A percentile compares a stretch with the other conserved stretches of the same genome.
These are phyloP conservation scores for Firmiana major DNA, from an alignment of 345 rosid genomes.

Conservation along the genomic window DNA sequence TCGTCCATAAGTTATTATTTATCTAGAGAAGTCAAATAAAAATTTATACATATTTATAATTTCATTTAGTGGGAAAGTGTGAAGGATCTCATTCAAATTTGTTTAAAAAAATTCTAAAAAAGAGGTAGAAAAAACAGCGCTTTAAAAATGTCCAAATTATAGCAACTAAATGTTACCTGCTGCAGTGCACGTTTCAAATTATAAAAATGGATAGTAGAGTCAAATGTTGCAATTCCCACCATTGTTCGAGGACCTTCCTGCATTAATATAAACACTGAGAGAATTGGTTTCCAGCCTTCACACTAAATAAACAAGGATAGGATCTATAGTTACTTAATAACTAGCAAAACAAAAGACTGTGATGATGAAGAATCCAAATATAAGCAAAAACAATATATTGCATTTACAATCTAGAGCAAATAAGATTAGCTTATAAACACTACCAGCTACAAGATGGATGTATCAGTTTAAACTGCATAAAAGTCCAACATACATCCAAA, in stretches of 20 bases:
- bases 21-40: not conserved
- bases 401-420: not conserved
- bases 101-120: not conserved
- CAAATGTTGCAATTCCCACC: conserved; percentile 97
- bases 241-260: conserved; percentile 97
- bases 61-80: not conserved
- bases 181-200: conserved; percentile 84
- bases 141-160: not conserved
- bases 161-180: conserved; percentile 38
- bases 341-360: not conserved
- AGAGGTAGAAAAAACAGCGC: not conserved
- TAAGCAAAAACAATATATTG: not conserved
- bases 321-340: not conserved
- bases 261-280: conserved; percentile 16
- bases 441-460: not conserved
- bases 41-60: not conserved
- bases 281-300: not conserved
- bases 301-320: conserved; percentile 1
- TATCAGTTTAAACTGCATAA: not conserved
- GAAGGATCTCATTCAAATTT: not conserved
- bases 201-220: conserved; percentile 89
- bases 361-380: conserved; percentile 1
- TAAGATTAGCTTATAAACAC: not conserved
- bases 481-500: not conserved
- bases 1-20: not conserved